Evolutionary conservation across 177 flowering plant species (phyloP).

Genomic region (Vitis hybrid): DNA sequence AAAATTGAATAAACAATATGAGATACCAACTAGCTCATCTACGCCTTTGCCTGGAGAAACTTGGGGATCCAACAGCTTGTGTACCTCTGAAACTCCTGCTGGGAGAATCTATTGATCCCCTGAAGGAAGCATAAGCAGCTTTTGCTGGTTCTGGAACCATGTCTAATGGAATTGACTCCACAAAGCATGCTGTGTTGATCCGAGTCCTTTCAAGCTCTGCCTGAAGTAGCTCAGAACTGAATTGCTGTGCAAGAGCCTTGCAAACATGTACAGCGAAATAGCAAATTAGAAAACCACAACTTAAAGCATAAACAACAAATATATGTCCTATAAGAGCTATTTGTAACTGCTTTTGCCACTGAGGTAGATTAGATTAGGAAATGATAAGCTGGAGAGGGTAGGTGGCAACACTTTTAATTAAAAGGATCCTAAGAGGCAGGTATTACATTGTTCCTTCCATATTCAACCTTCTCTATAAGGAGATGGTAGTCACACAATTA

Average conservation of each 20-base stretch:
- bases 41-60: conserved; percentile 66
- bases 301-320: background rate
- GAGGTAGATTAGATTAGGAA: too few relatives aligned
- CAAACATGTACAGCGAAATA: conserved; percentile 4
- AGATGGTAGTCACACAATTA: too few relatives aligned
- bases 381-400: background rate
- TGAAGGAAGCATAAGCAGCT: conserved; percentile 69
- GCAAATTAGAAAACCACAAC: background rate
- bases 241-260: conserved; percentile 96
- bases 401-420: too few relatives aligned
- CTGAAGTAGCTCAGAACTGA: conserved; percentile 81
- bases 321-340: background rate
- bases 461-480: too few relatives aligned
- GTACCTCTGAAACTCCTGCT: conserved; percentile 50
- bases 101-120: conserved; percentile 68
- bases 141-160: conserved; percentile 74
- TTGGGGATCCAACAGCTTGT: conserved; percentile 58
- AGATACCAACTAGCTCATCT: conserved; percentile 22
- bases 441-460: too few relatives aligned
- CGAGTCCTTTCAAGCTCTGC: conserved; percentile 90
- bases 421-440: too few relatives aligned
- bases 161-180: conserved; percentile 68
- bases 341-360: background rate
- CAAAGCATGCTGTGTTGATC: conserved; percentile 88
- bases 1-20: background rate